A percentile compares a stretch with the other conserved stretches of the same genome.
Conservation (phyloP, 2,329 filamentous ascomycete genomes). For the Chaetomiaceae sp. region DNA sequence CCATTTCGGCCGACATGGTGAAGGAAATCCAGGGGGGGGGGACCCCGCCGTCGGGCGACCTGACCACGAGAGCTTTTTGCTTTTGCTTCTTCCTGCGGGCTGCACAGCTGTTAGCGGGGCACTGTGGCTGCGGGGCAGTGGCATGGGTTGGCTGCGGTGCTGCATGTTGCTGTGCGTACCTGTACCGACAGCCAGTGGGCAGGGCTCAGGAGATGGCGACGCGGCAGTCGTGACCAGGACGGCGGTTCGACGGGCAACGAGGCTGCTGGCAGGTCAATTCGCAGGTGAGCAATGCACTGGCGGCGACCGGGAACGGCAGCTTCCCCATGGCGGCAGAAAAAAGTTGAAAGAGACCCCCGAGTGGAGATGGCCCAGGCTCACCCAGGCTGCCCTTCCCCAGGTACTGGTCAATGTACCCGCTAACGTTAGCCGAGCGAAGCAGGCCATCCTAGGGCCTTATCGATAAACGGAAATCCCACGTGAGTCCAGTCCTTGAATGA, state of each 20-base stretch:
- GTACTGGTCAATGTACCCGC: conserved; percentile 18
- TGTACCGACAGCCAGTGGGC: conserved; percentile 1
- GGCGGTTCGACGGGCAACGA: not conserved
- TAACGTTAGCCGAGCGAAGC: conserved; percentile 8
- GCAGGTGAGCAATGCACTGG: conserved; percentile 6
- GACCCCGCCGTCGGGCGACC: conserved; percentile 18
- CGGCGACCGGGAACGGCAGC: conserved; percentile 8
- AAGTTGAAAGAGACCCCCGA: conserved; percentile 24
- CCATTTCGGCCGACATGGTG: conserved; percentile 35
- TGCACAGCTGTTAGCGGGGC: conserved; percentile 23
- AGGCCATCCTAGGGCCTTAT: conserved; percentile 7
- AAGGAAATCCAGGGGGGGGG: conserved; percentile 8
- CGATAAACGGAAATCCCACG: conserved; percentile 16
- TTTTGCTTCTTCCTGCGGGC: conserved; percentile 15
- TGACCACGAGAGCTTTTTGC: conserved; percentile 17
- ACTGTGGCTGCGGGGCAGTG: conserved; percentile 18
- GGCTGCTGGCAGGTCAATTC: conserved; percentile 8
- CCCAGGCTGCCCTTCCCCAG: conserved; percentile 14
- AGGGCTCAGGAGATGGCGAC: not conserved
- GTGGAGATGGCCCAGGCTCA: conserved; percentile 22
- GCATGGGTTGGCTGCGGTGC: conserved; percentile 6
- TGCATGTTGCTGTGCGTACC: no score
- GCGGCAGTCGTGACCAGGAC: not conserved
- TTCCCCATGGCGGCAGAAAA: conserved; percentile 20
- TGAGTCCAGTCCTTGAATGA: no score